Base-by-base conservation (phyloP, 2,329 filamentous ascomycete genomes). In the Cytospora schulzeri region DNA sequence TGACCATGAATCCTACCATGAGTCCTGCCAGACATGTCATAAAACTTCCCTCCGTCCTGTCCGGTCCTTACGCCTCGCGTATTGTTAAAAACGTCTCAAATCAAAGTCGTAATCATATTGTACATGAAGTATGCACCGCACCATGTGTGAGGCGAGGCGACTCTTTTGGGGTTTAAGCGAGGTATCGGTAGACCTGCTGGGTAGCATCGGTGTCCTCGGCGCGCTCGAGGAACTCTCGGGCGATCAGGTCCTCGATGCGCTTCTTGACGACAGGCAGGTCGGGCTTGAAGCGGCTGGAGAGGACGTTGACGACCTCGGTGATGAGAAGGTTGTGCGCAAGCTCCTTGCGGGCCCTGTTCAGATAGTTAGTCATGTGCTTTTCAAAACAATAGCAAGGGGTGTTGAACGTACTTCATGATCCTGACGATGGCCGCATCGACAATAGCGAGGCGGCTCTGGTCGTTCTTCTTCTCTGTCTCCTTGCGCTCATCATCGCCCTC, bases 261-360 rank as follows among this genome's bases (percentile, higher is more conserved):
- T 87, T 89, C 81, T 94, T 94, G 78, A 94, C 89, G 78, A 93
- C 87, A 33, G 83, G 81, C 41, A 93, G 83, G 63, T 93, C 90
- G 0, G 91, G 91, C 71, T 87, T 89, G 80, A 94, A 94, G 52
- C 89, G 88, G 58, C 80, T 78, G 0, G 81, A 80, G 22, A 93
- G 81, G 71, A 91, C 88, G n/a, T 82, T 78, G 63, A 93, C 84
- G 15, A 91, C 90, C 75, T 93, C 90, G 22, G 83, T 84, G 51
- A 92, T 80, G 59, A 94, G 86, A 61, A 88, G 83, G 56, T 88
- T 82, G 72, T 94, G 91, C 2, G 82, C 76, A 15, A 91, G 83
- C 69, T 88, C 84, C 74, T 93, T 93, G 63, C 91, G 88, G 79
- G 91, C 88, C 74, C 90, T 92, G 69, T 38, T 38, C 48, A 22